A percentile compares a stretch with the other conserved stretches of the same genome.
These are phyloP conservation scores for Trametes punicea DNA, from an alignment of 768 basidiomycete species.

Conservation along the genomic window DNA sequence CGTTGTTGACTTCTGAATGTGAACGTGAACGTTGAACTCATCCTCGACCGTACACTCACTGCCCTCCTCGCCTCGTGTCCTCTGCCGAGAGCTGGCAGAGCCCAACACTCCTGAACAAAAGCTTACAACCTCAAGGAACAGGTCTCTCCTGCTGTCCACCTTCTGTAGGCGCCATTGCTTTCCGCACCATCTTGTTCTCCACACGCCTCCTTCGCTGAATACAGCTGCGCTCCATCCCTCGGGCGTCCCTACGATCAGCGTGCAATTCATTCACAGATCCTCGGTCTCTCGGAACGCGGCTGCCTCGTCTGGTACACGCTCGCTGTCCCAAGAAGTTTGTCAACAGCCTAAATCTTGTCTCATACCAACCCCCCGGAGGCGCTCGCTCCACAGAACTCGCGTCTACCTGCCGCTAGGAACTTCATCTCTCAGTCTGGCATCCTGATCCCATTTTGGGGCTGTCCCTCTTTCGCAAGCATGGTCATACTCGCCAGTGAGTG, in stretches of 20 bases:
- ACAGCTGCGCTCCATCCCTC: not conserved
- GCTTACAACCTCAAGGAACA: not conserved
- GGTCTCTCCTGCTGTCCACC: not conserved
- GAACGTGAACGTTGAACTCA: too few relatives aligned
- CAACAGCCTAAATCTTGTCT: slow-evolving; percentile 6
- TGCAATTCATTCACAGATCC: not conserved
- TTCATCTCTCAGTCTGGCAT: not conserved
- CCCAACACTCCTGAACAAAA: not conserved
- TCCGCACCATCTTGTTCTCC: not conserved
- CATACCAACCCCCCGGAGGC: not conserved
- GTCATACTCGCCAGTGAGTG: slow-evolving; percentile 15
- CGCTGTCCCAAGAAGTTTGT: slow-evolving; percentile 2
- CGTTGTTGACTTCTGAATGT: too few relatives aligned
- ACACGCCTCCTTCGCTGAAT: not conserved
- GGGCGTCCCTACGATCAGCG: not conserved
- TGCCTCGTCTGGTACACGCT: slow-evolving; percentile 8
- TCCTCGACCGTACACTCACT: too few relatives aligned
- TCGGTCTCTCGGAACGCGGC: slow-evolving; percentile 6
- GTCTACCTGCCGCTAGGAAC: not conserved
- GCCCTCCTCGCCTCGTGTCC: not conserved
- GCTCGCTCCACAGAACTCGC: not conserved
- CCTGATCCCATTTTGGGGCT: not conserved
- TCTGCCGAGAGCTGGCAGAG: not conserved
- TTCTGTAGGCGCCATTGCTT: not conserved
- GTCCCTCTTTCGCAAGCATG: slow-evolving; percentile 3